Evolutionary conservation across 495 filamentous ascomycete genomes (phyloP), one percentile per base, ranked within the genome.

Genomic region (Neurospora cerealis): DNA sequence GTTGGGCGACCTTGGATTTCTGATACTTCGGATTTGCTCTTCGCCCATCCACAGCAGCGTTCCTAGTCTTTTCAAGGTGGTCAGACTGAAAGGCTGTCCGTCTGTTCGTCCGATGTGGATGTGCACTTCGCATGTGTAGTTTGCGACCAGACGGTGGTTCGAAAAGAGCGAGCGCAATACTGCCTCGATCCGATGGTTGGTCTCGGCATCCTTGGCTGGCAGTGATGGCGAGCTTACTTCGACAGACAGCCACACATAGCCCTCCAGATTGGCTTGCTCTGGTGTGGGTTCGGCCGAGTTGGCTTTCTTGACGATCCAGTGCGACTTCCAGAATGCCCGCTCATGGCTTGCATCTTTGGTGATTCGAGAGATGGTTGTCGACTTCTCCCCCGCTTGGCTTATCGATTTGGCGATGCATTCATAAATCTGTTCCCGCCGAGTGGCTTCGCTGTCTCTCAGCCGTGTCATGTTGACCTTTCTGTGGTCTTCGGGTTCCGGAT

Each of bases 231-330:
- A 81, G 66, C 73, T 74, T n/a, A 80, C 74, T 70, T 81, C 80
- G 44, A 78, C 75, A 10, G 80, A 69, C 11, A 79, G 78, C 79
- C 79, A 80, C 13, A 73, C 28, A 21, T 80, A 78, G 37, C 75
- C 75, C 34, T 70, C 8, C 21, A 66, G 39, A 4, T 41, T 11
- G 69, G 37, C 62, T 69, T 80, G 76, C n/a, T 73, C 73, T 7
- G 71, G 72, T 32, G 71, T 24, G 5, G 78, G 77, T 60, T 74
- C 74, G 4, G 75, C 79, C 40, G 80, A 81, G 70, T 79, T 78
- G 3, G 80, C 79, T 62, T 78, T 79, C 69, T 81, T 81, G 28
- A 81, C 79, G 13, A 81, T 79, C 80, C 80, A 81, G 48, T 72
- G 54, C 19, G 79, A 75, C 24, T 62, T 62, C 80, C 80, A 81